These are phyloP conservation scores for Boletus mariae DNA, from an alignment of 1,284 basidiomycete genomes.

Conservation along the genomic window DNA sequence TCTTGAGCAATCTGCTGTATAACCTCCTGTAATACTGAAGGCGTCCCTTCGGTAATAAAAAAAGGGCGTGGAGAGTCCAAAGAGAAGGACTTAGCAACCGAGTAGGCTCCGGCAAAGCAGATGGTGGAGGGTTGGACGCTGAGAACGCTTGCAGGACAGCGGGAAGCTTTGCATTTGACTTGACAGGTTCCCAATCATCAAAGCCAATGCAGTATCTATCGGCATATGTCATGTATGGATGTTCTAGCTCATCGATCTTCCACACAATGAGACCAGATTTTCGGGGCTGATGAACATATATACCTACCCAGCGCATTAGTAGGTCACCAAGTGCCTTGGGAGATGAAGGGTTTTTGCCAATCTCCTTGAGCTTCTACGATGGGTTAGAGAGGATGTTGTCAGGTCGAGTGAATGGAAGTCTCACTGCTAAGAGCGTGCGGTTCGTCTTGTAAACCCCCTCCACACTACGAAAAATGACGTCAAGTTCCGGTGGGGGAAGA, in stretches of 20 bases:
- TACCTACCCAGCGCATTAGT: constrained; percentile 90
- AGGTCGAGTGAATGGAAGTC: constrained; percentile 24
- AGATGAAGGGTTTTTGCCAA: constrained; percentile 90
- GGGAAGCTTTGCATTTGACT: constrained; percentile 69
- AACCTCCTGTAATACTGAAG: constrained; percentile 93
- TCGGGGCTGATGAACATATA: constrained; percentile 3
- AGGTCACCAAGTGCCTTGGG: constrained; percentile 94
- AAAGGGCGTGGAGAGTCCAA: constrained; percentile 89
- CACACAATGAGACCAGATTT: constrained; percentile 12
- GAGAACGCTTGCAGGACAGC: constrained; percentile 74
- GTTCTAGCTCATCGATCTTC: constrained; percentile 89
- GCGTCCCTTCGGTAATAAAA: constrained; percentile 80
- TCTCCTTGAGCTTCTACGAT: constrained; percentile 84
- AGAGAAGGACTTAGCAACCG: constrained; percentile 39
- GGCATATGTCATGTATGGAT: constrained; percentile 83
- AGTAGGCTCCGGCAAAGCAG: constrained; percentile 38
- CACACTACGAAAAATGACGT: constrained; percentile 91
- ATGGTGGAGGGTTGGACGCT: constrained; percentile 53
- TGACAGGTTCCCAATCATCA: constrained; percentile 79
- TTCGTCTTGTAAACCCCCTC: constrained; percentile 93
- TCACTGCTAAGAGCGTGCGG: constrained; percentile 71
- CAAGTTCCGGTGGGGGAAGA: constrained; percentile 88
- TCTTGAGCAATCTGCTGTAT: constrained; percentile 84
- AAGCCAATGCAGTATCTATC: constrained; percentile 75
- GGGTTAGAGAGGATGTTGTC: constrained; percentile 12